phyloP scores from a whole-genome alignment of 768 basidiomycete genomes.

The Lepiota venenata region DNA sequence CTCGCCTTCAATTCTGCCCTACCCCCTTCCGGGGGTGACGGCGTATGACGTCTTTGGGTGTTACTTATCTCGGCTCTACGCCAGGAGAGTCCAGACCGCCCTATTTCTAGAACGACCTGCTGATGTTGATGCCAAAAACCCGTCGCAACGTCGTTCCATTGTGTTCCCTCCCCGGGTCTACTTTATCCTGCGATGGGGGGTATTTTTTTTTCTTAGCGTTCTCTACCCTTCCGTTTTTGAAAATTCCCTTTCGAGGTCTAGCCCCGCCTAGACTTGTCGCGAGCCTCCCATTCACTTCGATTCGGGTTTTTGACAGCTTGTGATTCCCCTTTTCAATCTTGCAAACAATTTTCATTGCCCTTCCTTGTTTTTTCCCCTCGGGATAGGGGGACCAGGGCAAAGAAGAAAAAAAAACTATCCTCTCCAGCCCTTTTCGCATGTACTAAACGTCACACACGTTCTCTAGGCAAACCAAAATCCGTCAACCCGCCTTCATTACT shows the following conservation, averaged over 20 bases:
- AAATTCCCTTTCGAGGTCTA: slow-evolving; percentile 1
- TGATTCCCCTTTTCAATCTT: slow-evolving; percentile 10
- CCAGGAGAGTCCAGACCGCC: slow-evolving; percentile 2
- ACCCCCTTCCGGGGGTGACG: background rate
- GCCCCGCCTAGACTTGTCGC: slow-evolving; percentile 10
- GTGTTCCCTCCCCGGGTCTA: background rate
- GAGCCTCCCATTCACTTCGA: slow-evolving; percentile 4
- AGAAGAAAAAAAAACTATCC: background rate
- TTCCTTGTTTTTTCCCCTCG: background rate
- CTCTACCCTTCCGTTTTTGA: background rate
- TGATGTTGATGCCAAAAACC: background rate
- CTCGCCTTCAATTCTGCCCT: background rate
- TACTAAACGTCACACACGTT: slow-evolving; percentile 3
- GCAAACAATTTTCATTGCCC: slow-evolving; percentile 11
- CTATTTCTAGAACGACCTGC: background rate
- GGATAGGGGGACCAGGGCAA: background rate
- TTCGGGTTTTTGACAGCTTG: slow-evolving; percentile 6
- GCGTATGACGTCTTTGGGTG: background rate
- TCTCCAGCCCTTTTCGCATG: too few relatives aligned
- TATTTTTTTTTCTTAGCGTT: background rate
- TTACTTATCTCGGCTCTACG: background rate
- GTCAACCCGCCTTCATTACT: background rate
- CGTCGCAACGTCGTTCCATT: background rate
- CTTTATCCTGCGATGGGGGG: background rate
- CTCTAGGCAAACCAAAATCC: slow-evolving; percentile 1